These are phyloP conservation scores for Henckelia pumila DNA, from an alignment of 257 asterid genomes.

Conservation along the genomic window DNA sequence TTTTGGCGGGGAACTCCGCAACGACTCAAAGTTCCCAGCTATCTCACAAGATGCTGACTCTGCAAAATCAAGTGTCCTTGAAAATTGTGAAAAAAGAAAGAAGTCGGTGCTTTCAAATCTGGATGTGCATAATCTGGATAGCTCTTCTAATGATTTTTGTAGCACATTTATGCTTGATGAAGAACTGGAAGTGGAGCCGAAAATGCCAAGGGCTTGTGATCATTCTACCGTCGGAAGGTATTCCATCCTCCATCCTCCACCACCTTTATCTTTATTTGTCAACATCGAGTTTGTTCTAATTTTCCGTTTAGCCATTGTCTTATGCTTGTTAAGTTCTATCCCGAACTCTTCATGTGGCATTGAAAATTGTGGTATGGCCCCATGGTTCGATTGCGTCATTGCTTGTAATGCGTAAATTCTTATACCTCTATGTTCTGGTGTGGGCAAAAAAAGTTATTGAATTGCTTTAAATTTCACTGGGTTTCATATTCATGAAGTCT, in stretches of 20 bases:
- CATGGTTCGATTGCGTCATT: constrained; percentile 15
- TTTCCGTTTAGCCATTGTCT: background rate
- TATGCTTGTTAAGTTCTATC: background rate
- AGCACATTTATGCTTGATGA: constrained; percentile 81
- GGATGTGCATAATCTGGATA: constrained; percentile 38
- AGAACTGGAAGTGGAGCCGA: constrained; percentile 72
- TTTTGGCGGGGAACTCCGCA: constrained; percentile 21
- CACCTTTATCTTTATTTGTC: constrained; percentile 20
- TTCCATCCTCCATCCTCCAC: constrained; percentile 14
- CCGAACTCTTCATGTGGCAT: background rate
- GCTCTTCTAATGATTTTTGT: constrained; percentile 55
- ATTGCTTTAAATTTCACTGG: background rate
- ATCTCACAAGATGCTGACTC: constrained; percentile 31
- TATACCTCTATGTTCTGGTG: background rate
- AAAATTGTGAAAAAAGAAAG: constrained; percentile 23
- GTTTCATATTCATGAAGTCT: background rate
- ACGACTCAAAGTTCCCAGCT: constrained; percentile 27
- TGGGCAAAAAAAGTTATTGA: background rate
- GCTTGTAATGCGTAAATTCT: background rate
- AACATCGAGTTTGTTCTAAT: constrained; percentile 5
- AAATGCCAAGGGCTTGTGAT: constrained; percentile 30
- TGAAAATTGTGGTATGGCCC: background rate
- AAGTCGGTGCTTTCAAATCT: constrained; percentile 29
- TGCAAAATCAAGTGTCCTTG: constrained; percentile 23
- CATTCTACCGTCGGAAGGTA: constrained; percentile 54